Percentiles rank a stretch among this genome's conserved stretches.
Evolutionary conservation across 305 asterid genomes (phyloP).

Genomic region (Fraxinus albicans): DNA sequence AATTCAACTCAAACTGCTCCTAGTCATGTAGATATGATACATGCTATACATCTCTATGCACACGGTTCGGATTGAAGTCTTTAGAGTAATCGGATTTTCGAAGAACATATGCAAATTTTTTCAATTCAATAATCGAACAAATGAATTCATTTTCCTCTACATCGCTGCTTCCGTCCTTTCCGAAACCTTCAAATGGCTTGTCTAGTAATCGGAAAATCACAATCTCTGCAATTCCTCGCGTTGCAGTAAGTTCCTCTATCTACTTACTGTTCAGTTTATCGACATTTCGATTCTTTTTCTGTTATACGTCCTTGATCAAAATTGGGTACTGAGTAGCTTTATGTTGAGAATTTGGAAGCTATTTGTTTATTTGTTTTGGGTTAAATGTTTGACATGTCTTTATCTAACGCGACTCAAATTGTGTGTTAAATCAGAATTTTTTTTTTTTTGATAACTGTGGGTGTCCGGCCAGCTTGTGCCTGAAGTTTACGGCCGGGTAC

Average conservation of each 20-base stretch:
- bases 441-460: too few relatives aligned
- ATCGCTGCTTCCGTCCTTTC: slow-evolving; percentile 12
- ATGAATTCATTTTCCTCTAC: slow-evolving; percentile 23
- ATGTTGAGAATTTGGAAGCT: neutral
- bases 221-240: slow-evolving; percentile 5
- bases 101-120: neutral
- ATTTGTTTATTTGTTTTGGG: neutral
- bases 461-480: too few relatives aligned
- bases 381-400: neutral
- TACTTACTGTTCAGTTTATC: neutral
- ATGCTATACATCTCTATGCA: neutral
- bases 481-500: too few relatives aligned
- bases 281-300: neutral
- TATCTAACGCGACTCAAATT: neutral
- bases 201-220: neutral
- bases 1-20: neutral
- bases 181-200: slow-evolving; percentile 4
- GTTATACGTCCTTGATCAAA: neutral
- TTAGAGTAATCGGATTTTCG: neutral
- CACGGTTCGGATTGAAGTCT: neutral
- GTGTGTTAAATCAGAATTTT: neutral
- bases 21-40: neutral
- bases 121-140: neutral
- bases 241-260: neutral
- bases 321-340: neutral